Evolutionary conservation across 257 asterid species (phyloP).

Genomic region (Scutellaria minor): DNA sequence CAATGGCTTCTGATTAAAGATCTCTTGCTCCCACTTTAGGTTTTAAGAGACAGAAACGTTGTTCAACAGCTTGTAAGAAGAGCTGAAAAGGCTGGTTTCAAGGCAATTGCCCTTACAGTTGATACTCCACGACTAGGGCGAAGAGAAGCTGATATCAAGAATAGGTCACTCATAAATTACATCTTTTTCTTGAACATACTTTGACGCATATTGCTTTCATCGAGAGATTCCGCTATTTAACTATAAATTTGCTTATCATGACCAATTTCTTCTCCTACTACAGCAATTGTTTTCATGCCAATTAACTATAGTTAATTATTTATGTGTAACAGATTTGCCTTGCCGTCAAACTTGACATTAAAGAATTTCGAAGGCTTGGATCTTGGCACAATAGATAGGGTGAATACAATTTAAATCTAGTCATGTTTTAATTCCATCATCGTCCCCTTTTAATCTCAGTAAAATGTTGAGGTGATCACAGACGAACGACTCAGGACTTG

Average conservation of each 20-base stretch:
- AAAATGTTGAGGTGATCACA: conserved; percentile 36
- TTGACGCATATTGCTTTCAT: not conserved
- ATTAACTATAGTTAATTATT: conserved; percentile 11
- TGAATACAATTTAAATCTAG: conserved; percentile 23
- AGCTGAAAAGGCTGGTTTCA: conserved; percentile 84
- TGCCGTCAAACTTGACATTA: conserved; percentile 70
- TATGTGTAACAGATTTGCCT: conserved; percentile 55
- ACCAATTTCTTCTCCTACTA: not conserved
- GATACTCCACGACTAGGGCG: conserved; percentile 89
- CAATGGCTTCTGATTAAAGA: conserved; percentile 10
- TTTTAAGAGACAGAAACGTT: conserved; percentile 60
- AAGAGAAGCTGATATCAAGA: conserved; percentile 91
- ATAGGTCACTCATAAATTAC: conserved; percentile 51
- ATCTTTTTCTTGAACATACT: not conserved
- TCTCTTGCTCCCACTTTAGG: conserved; percentile 48
- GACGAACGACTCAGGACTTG: conserved; percentile 83
- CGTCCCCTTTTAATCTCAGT: conserved; percentile 8
- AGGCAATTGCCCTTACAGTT: conserved; percentile 81
- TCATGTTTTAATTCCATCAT: conserved; percentile 2
- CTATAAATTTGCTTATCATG: not conserved
- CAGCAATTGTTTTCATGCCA: not conserved
- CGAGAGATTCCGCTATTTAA: not conserved
- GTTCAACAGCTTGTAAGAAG: conserved; percentile 71
- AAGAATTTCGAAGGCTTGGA: conserved; percentile 75
- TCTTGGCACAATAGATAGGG: conserved; percentile 63